These are phyloP conservation scores for Crassisporium funariophilum DNA, from an alignment of 768 basidiomycete genomes.

Conservation along the genomic window DNA sequence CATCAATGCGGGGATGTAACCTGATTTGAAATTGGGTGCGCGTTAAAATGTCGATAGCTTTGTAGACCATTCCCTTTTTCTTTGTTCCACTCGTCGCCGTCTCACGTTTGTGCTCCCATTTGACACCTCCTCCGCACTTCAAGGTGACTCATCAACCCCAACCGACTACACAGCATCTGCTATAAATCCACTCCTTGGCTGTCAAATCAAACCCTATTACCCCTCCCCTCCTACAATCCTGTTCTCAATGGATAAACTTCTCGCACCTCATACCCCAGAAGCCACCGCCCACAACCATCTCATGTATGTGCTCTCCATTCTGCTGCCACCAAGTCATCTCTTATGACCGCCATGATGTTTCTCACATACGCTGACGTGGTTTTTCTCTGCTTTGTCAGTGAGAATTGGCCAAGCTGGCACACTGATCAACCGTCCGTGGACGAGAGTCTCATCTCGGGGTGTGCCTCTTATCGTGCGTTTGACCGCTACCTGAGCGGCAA, in stretches of 20 bases:
- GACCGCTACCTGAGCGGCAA: slow-evolving; percentile 70
- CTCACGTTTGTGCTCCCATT: slow-evolving; percentile 33
- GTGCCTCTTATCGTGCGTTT: slow-evolving; percentile 81
- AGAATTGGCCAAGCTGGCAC: slow-evolving; percentile 72
- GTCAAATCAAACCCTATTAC: slow-evolving; percentile 12
- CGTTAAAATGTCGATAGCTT: slow-evolving; percentile 6
- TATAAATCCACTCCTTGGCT: slow-evolving; percentile 22
- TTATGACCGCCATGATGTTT: slow-evolving; percentile 1
- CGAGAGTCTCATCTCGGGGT: slow-evolving; percentile 74
- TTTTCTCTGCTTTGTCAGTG: slow-evolving; percentile 39
- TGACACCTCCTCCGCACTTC: slow-evolving; percentile 23
- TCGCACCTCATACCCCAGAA: slow-evolving; percentile 74
- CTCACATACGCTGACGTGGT: slow-evolving; percentile 15
- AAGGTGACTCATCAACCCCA: slow-evolving; percentile 5
- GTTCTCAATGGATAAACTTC: slow-evolving; percentile 64
- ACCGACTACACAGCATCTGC: slow-evolving; percentile 12
- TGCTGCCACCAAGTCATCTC: slow-evolving; percentile 3
- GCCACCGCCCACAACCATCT: slow-evolving; percentile 69
- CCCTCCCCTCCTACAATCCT: slow-evolving; percentile 11
- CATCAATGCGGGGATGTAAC: slow-evolving; percentile 29
- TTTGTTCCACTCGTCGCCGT: slow-evolving; percentile 8
- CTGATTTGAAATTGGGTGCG: slow-evolving; percentile 21
- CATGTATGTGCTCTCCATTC: slow-evolving; percentile 46
- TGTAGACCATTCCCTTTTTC: slow-evolving; percentile 5
- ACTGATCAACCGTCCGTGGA: slow-evolving; percentile 67